phyloP scores from a whole-genome alignment of 768 basidiomycete species.

The Boletus huronensis region DNA sequence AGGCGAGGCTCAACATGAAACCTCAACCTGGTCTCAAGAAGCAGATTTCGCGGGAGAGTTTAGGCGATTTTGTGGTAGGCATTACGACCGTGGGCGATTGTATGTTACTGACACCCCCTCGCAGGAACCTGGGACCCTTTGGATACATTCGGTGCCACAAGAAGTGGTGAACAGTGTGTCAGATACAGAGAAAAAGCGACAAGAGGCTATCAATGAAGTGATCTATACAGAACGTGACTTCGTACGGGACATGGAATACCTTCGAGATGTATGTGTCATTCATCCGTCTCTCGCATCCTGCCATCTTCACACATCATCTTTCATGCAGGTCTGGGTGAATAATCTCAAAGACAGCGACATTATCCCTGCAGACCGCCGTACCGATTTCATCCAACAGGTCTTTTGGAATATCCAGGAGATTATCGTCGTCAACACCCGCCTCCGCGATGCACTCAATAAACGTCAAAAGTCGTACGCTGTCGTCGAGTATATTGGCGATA shows the following conservation, averaged over 20 bases:
- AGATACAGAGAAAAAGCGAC: slow-evolving; percentile 90
- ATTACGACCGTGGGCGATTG: background rate
- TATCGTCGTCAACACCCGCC: slow-evolving; percentile 81
- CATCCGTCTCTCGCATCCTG: background rate
- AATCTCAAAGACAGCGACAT: slow-evolving; percentile 74
- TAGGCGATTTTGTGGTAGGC: slow-evolving; percentile 72
- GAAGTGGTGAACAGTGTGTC: slow-evolving; percentile 92
- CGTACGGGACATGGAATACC: slow-evolving; percentile 96
- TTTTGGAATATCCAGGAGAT: slow-evolving; percentile 99
- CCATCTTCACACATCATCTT: slow-evolving; percentile 1
- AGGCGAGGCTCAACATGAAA: slow-evolving; percentile 91
- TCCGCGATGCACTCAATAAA: slow-evolving; percentile 93
- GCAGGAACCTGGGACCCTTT: slow-evolving; percentile 79
- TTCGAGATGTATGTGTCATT: slow-evolving; percentile 72
- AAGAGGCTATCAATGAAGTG: slow-evolving; percentile 98
- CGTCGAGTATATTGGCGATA: slow-evolving; percentile 88
- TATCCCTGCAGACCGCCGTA: slow-evolving; percentile 70
- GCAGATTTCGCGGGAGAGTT: slow-evolving; percentile 75
- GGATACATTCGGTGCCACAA: slow-evolving; percentile 95
- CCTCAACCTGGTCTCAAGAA: slow-evolving; percentile 85
- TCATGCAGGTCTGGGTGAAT: slow-evolving; percentile 78
- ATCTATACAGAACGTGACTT: slow-evolving; percentile 94
- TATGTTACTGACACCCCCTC: slow-evolving; percentile 22
- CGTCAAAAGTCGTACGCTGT: slow-evolving; percentile 94
- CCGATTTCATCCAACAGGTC: slow-evolving; percentile 87